phyloP scores from a whole-genome alignment of 139 green algal species.

The Monoraphidium neglectum region DNA sequence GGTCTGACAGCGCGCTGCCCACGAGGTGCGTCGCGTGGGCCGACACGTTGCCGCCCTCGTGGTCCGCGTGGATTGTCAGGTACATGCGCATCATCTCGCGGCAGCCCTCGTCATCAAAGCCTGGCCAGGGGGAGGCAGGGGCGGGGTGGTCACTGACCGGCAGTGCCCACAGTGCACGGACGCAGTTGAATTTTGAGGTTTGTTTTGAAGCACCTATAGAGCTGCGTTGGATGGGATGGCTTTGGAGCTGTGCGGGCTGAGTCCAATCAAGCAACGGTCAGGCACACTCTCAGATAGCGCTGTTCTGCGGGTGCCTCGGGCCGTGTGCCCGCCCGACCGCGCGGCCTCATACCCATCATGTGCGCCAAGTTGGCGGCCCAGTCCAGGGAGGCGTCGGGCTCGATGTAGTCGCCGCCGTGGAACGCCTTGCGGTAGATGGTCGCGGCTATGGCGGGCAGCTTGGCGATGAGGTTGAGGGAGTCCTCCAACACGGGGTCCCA shows the following conservation, averaged over 20 bases:
- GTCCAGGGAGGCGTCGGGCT: slow-evolving; percentile 77
- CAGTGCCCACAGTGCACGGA: too few relatives aligned
- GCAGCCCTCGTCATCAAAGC: slow-evolving; percentile 61
- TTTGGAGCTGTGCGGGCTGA: too few relatives aligned
- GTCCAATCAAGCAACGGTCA: too few relatives aligned
- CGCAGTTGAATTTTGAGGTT: too few relatives aligned
- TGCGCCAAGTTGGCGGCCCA: slow-evolving; percentile 94
- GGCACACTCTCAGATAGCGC: too few relatives aligned
- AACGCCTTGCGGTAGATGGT: slow-evolving; percentile 80
- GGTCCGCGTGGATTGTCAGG: slow-evolving; percentile 94
- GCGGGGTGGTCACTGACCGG: too few relatives aligned
- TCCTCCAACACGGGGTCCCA: slow-evolving; percentile 95
- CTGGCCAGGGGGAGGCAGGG: too few relatives aligned
- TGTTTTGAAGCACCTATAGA: too few relatives aligned
- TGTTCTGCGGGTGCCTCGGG: too few relatives aligned
- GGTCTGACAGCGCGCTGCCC: slow-evolving; percentile 92
- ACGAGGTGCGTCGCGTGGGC: slow-evolving; percentile 96
- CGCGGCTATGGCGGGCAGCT: slow-evolving; percentile 88
- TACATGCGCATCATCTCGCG: slow-evolving; percentile 97
- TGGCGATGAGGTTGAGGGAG: slow-evolving; percentile 92
- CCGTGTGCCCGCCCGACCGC: too few relatives aligned
- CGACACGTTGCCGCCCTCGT: slow-evolving; percentile 96
- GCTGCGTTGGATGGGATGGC: too few relatives aligned
- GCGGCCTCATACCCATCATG: slow-evolving; percentile 99
- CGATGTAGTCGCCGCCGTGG: slow-evolving; percentile 46